Evolutionary conservation across 2,329 filamentous ascomycete genomes (phyloP), one percentile per base, ranked within the genome.

Genomic region (Coniochaeta ligniaria): DNA sequence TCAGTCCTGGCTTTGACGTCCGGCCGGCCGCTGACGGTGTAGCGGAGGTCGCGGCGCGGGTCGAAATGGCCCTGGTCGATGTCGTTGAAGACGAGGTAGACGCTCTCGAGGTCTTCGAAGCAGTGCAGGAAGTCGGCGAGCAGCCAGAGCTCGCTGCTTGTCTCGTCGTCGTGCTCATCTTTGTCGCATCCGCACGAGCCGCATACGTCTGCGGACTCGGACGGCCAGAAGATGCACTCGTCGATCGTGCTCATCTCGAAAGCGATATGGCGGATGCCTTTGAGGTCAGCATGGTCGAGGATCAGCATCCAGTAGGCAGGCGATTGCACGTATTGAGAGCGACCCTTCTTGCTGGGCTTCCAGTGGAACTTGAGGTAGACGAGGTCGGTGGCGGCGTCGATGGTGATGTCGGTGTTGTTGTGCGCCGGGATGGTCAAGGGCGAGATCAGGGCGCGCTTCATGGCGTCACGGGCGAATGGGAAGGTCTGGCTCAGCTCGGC

Each of bases 291-390:
- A 31, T 35, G 26, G 54, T 56, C 54, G n/a, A 56, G 31, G 54
- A 56, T 36, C 16, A 56, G 54, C 54, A 56, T 56, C 54, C 54
- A 56, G n/a, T 56, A 56, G 3, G 54, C 54, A 16, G 54, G 54
- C 3, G 35, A 56, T 8, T 28, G 54, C 31, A 38, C 33, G 33
- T 22, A 56, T 9, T 38, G 54, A 17, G 54, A 43, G 9, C 17
- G 33, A 14, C 43, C 43, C 12, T 9, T 28, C 36, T 56, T 50
- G 28, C 26, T 33, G 35, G 60, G 59, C 50, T 57, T 56, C 58
- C 60, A 62, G 22, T 62, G 60, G 14, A 59, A 59, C 24, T 52
- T 52, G 12, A 20, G 45, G 36, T 38, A 50, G 24, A 50, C 14
- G 3, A 35, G 31, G 47, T 38, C 22, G 45, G 43, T 56, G 16